Evolutionary conservation across 495 filamentous ascomycete genomes (phyloP).

Genomic region (Aspergillus nidulans): DNA sequence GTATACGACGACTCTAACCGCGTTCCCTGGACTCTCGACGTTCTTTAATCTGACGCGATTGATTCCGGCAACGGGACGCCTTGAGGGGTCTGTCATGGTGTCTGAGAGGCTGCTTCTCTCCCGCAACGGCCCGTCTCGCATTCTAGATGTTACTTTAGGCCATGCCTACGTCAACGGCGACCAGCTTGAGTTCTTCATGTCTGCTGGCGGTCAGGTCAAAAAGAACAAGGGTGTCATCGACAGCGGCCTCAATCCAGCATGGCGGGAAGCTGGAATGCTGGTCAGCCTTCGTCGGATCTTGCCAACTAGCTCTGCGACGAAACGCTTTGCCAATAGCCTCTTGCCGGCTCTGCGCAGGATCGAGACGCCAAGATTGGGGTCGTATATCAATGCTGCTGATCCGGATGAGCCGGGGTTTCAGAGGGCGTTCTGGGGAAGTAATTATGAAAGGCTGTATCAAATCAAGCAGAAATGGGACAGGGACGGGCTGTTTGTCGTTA

Average conservation of each 20-base stretch:
- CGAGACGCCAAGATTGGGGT: not conserved
- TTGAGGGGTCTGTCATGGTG: not conserved
- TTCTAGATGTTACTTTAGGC: not conserved
- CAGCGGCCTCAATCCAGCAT: not conserved
- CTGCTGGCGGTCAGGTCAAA: constrained; percentile 3
- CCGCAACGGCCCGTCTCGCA: not conserved
- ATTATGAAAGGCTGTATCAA: constrained; percentile 38
- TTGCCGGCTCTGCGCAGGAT: not conserved
- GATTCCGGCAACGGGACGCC: not conserved
- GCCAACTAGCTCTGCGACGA: not conserved
- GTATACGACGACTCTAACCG: not conserved
- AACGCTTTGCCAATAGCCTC: not conserved
- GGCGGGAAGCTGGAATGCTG: constrained; percentile 1
- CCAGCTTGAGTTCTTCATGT: not conserved
- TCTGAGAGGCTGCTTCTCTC: not conserved
- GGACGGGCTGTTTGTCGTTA: constrained; percentile 6
- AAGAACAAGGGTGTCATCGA: not conserved
- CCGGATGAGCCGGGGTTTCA: constrained; percentile 39
- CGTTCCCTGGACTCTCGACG: not conserved
- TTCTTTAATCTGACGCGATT: not conserved
- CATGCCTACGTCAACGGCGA: not conserved
- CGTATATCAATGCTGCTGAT: constrained; percentile 45
- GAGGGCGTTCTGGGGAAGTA: constrained; percentile 44
- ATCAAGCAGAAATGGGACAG: constrained; percentile 36
- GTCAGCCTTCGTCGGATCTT: not conserved